phyloP scores from a whole-genome alignment of 805 yeast genomes.

The Candida alai region DNA sequence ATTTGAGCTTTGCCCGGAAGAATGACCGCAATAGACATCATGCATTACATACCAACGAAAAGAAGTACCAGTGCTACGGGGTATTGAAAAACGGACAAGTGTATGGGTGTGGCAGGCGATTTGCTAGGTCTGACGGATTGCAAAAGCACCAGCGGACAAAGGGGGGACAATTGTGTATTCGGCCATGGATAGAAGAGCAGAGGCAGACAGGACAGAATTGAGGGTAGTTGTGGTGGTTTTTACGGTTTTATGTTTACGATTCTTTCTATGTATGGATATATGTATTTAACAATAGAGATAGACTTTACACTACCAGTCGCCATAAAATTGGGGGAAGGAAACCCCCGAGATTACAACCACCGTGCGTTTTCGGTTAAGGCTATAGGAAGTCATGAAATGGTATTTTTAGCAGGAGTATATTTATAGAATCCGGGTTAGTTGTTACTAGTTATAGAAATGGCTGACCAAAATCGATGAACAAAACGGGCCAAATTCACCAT shows the following conservation, averaged over 20 bases:
- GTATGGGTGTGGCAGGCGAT: constrained; percentile 43
- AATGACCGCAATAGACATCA: constrained; percentile 45
- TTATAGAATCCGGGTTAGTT: no score
- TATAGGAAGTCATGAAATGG: no score
- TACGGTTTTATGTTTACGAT: not conserved
- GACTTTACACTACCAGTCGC: not conserved
- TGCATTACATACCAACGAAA: constrained; percentile 68
- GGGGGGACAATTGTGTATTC: constrained; percentile 41
- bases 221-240: constrained; percentile 30
- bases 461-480: no score
- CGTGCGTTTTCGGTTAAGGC: no score
- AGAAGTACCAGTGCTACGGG: constrained; percentile 70
- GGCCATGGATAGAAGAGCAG: constrained; percentile 32
- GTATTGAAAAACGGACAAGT: constrained; percentile 48
- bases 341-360: no score
- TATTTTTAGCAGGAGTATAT: no score
- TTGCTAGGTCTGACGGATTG: constrained; percentile 46
- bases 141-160: constrained; percentile 44
- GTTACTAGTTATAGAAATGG: no score
- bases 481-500: no score
- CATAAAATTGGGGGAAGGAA: no score
- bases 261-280: not conserved
- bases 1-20: constrained; percentile 62
- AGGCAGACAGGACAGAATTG: constrained; percentile 16
- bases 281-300: not conserved